These are phyloP conservation scores for Plasmopara muralis DNA, from an alignment of 352 stramenopile genomes.

Conservation along the genomic window DNA sequence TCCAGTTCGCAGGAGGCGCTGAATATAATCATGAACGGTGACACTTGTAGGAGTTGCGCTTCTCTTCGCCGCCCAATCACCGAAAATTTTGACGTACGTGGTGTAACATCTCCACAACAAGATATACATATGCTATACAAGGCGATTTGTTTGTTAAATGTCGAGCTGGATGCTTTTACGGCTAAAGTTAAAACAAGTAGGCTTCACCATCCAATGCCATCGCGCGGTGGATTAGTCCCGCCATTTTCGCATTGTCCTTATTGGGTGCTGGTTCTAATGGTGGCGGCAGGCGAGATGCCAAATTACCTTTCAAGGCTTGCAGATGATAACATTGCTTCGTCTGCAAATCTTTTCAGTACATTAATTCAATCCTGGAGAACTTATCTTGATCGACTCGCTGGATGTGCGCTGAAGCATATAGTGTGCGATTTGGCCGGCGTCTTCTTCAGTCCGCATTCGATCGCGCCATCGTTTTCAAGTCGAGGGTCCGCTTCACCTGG, in stretches of 20 bases:
- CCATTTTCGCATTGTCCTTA: conserved; percentile 69
- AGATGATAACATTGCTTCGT: conserved; percentile 24
- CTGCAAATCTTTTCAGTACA: conserved; percentile 23
- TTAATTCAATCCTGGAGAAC: conserved; percentile 50
- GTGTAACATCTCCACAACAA: conserved; percentile 44
- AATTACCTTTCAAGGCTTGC: conserved; percentile 53
- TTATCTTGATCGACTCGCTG: conserved; percentile 50
- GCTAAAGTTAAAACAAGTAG: conserved; percentile 64
- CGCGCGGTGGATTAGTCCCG: conserved; percentile 15
- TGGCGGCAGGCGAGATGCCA: conserved; percentile 44
- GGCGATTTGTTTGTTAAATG: conserved; percentile 43
- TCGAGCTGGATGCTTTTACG: conserved; percentile 49
- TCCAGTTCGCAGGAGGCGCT: conserved; percentile 46
- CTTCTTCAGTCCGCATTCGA: conserved; percentile 51
- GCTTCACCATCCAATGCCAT: conserved; percentile 36
- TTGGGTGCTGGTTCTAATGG: conserved; percentile 55
- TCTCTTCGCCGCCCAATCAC: conserved; percentile 17
- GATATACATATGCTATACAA: conserved; percentile 60
- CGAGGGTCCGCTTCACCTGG: conserved; percentile 5
- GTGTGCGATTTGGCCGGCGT: conserved; percentile 55
- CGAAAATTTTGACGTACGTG: conserved; percentile 2
- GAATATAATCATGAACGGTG: conserved; percentile 40
- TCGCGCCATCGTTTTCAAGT: conserved; percentile 13
- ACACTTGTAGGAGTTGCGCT: conserved; percentile 50
- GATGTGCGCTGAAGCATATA: conserved; percentile 44